These are phyloP conservation scores for Luzula sylvatica DNA, from an alignment of 176 grass and related monocot genomes.

Conservation along the genomic window DNA sequence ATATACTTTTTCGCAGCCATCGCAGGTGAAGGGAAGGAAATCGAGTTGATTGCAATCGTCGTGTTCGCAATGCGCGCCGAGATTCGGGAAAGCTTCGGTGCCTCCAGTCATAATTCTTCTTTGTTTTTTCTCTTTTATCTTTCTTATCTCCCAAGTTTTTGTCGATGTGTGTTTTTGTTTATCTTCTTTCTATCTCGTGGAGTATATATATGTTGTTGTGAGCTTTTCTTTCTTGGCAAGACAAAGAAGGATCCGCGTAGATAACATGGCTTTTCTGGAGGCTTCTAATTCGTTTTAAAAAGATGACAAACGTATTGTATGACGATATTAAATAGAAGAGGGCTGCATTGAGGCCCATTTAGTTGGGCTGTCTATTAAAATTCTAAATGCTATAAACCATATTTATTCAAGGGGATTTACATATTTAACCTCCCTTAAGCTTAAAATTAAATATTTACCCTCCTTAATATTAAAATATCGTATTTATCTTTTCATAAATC, in stretches of 20 bases:
- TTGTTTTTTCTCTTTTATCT: not conserved
- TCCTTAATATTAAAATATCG: too few relatives aligned
- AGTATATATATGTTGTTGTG: constrained; percentile 15
- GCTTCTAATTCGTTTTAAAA: not conserved
- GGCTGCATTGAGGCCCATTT: too few relatives aligned
- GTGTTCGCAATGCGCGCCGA: constrained; percentile 66
- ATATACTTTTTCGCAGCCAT: constrained; percentile 45
- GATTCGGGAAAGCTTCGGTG: constrained; percentile 59
- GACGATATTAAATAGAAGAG: not conserved
- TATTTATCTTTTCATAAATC: too few relatives aligned
- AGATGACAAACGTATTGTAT: not conserved
- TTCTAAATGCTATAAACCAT: too few relatives aligned
- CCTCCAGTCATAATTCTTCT: constrained; percentile 41
- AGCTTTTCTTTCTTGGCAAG: constrained; percentile 19
- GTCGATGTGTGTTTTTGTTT: not conserved
- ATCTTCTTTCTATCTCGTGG: not conserved
- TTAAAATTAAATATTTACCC: too few relatives aligned
- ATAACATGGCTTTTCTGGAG: not conserved
- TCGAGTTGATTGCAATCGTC: constrained; percentile 70
- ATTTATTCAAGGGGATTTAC: too few relatives aligned
- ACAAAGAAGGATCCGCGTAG: not conserved
- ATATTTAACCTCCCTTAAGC: too few relatives aligned
- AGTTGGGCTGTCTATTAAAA: too few relatives aligned
- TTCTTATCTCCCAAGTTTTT: constrained; percentile 7
- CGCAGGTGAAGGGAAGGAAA: constrained; percentile 77